Evolutionary conservation across 345 rosid species (phyloP).

Genomic region (Euphorbia pulcherrima): DNA sequence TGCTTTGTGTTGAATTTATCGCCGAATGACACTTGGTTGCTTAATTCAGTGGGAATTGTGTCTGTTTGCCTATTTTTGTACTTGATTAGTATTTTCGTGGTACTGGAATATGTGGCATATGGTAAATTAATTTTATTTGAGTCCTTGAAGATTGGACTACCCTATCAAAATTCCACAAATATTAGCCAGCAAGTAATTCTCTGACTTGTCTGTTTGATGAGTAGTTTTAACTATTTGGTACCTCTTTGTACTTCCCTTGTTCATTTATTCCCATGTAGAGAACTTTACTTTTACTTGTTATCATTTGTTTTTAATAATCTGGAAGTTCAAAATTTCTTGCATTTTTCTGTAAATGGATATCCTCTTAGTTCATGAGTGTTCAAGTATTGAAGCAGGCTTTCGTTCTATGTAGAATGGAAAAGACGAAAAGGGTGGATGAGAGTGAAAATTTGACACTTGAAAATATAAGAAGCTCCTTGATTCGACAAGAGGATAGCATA

Average conservation of each 20-base stretch:
- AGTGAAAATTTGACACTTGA: conserved; percentile 75
- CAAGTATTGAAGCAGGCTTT: conserved; percentile 1
- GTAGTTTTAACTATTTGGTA: background rate
- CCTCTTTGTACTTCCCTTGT: background rate
- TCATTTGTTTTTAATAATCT: background rate
- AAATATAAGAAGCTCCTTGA: conserved; percentile 64
- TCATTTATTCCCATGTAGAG: background rate
- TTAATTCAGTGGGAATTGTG: background rate
- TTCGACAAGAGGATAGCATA: conserved; percentile 90
- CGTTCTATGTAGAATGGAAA: conserved; percentile 35
- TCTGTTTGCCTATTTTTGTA: background rate
- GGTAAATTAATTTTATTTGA: background rate
- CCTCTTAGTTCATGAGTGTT: background rate
- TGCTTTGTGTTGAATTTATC: background rate
- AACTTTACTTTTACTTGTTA: background rate
- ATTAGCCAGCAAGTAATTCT: background rate
- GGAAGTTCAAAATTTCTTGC: background rate
- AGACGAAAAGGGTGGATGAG: conserved; percentile 62
- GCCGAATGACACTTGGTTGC: background rate
- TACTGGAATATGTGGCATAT: background rate
- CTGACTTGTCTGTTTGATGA: background rate
- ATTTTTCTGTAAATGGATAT: background rate
- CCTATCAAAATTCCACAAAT: background rate
- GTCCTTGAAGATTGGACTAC: background rate
- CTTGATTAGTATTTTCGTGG: too few species aligned